These are phyloP conservation scores for Aspergillus vadensis DNA, from an alignment of 2,329 filamentous ascomycete genomes.

Conservation along the genomic window DNA sequence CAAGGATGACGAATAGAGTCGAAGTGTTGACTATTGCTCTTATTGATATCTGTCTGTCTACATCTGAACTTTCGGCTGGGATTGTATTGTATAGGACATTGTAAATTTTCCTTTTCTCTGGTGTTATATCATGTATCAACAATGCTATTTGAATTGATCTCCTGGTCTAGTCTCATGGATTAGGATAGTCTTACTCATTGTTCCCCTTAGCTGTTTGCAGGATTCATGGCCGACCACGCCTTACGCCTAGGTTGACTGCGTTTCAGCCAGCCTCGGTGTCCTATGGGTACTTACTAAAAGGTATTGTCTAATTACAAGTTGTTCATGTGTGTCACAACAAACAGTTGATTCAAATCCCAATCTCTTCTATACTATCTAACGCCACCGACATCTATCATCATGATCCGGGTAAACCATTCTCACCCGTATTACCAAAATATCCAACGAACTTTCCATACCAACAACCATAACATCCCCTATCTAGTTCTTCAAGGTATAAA, in stretches of 20 bases:
- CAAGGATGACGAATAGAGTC: background rate
- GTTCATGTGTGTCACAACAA: background rate
- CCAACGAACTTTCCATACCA: background rate
- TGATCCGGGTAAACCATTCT: no score
- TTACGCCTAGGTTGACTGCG: background rate
- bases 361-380: background rate
- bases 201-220: background rate
- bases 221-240: background rate
- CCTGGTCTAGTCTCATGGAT: background rate
- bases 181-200: background rate
- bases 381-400: background rate
- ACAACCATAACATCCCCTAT: background rate
- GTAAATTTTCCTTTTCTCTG: constrained; percentile 25
- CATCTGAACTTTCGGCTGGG: constrained; percentile 17
- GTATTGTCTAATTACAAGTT: background rate
- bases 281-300: background rate
- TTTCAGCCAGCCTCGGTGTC: background rate
- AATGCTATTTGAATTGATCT: constrained; percentile 12
- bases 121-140: constrained; percentile 26
- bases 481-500: constrained; percentile 34
- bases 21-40: constrained; percentile 4
- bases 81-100: constrained; percentile 41
- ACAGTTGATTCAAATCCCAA: background rate
- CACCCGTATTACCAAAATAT: background rate
- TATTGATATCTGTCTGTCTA: constrained; percentile 14